Base-by-base conservation (phyloP, 2,329 filamentous ascomycete species). In the Orbilia brochopaga region DNA sequence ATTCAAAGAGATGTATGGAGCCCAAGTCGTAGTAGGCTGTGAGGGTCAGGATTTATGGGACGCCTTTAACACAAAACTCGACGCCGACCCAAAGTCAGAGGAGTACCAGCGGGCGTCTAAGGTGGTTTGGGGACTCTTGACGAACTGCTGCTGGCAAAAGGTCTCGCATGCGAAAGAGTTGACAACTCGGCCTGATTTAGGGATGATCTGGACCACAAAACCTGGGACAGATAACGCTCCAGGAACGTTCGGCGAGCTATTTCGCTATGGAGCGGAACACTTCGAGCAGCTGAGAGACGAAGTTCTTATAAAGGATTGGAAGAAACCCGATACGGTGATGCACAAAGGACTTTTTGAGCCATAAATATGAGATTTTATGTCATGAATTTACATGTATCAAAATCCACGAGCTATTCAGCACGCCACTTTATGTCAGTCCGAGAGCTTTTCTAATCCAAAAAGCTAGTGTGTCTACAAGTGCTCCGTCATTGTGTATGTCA, bases 161-260 rank as follows among this genome's bases (percentile, higher is more conserved):
- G 77, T 81, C 13, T 78, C 77, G 1, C 79, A 79, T 67, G 79
- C 76, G 0, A 78, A 78, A 58, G 73, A 74, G 0, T 40, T 79
- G 42, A 77, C 75, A 5, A 74, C 75, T 17, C 75, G 72, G 8
- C 53, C 74, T 13, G 73, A 75, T 17, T 69, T 78, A 13, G 79
- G 79, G 0, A 65, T 74, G 5, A 54, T 80, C 6, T 76, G 78
- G 53, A 78, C 80, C 55, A 56, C 69, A 57, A 77, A 80, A 50
- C 72, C 76, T 32, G 76, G 75, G 8, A 78, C 75, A 19, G 78
- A 80, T 57, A 73, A 73, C 23, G 76, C 64, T 10, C 74, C 76
- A 1, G 79, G 78, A 1, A 79, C 79, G 0, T 80, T 80, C 75
- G 78, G 77, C 1, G 79, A 79, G 61, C 67, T 79, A 53, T 65